Evolutionary conservation across 306 rosid species (phyloP), one percentile per base, ranked within the genome.

Genomic region (Lupinus albus): DNA sequence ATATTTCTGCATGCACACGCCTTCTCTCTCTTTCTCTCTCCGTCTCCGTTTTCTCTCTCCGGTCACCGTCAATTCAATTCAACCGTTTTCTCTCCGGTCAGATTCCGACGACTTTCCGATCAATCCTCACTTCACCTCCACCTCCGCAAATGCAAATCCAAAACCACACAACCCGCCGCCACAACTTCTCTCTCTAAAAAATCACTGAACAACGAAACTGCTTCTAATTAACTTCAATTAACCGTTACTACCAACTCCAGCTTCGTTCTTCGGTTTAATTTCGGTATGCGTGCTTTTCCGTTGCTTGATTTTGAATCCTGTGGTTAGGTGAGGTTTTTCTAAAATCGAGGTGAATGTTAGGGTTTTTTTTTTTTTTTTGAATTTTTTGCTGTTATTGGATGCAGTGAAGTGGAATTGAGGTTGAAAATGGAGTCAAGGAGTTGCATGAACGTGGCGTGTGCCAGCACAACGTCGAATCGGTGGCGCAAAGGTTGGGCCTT

Each of bases 401-500:
- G 60, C 65, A 56, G 67, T 55, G 78, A 8, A 28, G 49, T 38
- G 64, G 82, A 72, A 85, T 74, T 80, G 79, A 61, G 59, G 75
- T 64, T 80, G 81, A 28, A 71, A 80, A 93, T 93, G 98, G 94
- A 77, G 85, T 79, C 84, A 54, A 77, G 74, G 58, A 67, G 80
- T 63, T 93, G 98, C 81, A 78, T 86, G 94, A 93, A 89, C 79
- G 81, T 66, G 61, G 78, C 81, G 46, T 93, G 98, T 73, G 82
- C 85, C 45, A 69, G 84, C 13, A 77, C 84, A 44, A 77, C 83
- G 63, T 81, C 96, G 74, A 77, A 69, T 60, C 87, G 87, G 41
- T 93, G 96, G 97, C 88, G 82, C 50, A 89, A 82, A 83, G 98
- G 97, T 46, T 93, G 98, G 98, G 72, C 87, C 32, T 76, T 93